Evolutionary conservation across 208 protist species (phyloP).

Genomic region (Naegleria lovaniensis): DNA sequence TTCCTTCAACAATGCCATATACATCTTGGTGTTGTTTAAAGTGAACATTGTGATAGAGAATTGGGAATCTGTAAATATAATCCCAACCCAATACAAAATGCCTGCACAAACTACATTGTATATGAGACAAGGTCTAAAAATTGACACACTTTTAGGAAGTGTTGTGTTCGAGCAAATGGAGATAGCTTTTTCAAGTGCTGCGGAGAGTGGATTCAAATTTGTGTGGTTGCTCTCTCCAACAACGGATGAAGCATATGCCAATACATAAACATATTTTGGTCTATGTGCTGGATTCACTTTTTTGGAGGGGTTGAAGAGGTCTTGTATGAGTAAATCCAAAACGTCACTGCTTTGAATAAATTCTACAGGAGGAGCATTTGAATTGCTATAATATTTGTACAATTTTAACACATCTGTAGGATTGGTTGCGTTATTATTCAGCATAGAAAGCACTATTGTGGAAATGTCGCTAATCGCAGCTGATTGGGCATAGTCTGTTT

Average conservation of each 20-base stretch:
- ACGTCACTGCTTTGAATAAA: neutral
- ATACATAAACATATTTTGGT: slow-evolving; percentile 12
- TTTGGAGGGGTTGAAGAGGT: neutral
- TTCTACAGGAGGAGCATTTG: slow-evolving; percentile 3
- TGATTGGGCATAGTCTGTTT: neutral
- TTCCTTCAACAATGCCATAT: slow-evolving; percentile 6
- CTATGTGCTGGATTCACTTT: neutral
- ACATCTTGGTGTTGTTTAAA: slow-evolving; percentile 18
- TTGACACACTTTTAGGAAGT: neutral
- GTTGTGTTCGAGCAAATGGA: neutral
- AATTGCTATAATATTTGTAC: neutral
- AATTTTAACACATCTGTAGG: slow-evolving; percentile 10
- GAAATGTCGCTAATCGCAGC: neutral
- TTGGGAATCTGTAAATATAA: slow-evolving; percentile 16
- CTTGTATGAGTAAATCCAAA: slow-evolving; percentile 5
- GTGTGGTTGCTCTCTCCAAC: neutral
- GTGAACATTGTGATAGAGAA: neutral
- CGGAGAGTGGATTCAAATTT: neutral
- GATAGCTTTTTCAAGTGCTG: neutral
- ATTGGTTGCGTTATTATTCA: neutral
- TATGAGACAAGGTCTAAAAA: neutral
- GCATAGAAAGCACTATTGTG: neutral
- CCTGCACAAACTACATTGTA: slow-evolving; percentile 9
- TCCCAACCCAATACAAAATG: neutral
- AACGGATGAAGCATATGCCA: neutral